Conservation (phyloP, 306 rosid genomes). For the Hippophae tibetana region DNA sequence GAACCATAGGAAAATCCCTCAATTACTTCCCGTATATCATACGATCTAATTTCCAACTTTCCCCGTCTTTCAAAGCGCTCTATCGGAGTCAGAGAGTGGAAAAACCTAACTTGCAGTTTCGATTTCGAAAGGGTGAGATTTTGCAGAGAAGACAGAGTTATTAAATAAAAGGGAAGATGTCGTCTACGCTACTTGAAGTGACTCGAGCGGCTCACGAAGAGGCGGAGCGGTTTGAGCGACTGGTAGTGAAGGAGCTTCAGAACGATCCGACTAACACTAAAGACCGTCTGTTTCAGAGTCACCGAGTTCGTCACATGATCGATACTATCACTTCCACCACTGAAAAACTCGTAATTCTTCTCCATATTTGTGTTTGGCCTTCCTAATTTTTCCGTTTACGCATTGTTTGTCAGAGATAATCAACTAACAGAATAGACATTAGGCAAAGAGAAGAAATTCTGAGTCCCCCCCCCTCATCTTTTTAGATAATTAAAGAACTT, state of each 20-base stretch:
- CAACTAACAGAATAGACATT: not conserved
- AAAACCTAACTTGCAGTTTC: conserved; percentile 8
- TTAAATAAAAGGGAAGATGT: conserved; percentile 40
- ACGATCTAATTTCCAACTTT: no score
- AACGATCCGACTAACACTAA: conserved; percentile 48
- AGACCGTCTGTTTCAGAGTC: conserved; percentile 84
- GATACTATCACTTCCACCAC: conserved; percentile 63
- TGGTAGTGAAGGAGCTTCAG: conserved; percentile 83
- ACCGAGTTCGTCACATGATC: conserved; percentile 76
- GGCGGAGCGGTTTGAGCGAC: conserved; percentile 82
- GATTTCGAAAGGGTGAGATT: not conserved
- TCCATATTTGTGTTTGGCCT: not conserved
- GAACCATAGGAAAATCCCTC: not conserved
- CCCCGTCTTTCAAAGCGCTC: not conserved
- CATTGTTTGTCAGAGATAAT: not conserved
- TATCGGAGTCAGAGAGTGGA: not conserved
- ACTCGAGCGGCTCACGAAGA: conserved; percentile 90
- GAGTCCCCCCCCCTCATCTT: not conserved
- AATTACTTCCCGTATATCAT: no score
- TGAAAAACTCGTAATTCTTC: conserved; percentile 42
- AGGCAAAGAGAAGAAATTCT: not conserved
- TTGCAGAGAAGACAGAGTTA: not conserved
- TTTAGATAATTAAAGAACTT: not conserved
- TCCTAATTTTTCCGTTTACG: not conserved
- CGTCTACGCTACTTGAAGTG: conserved; percentile 89